Percentiles rank a stretch among this genome's conserved stretches.
phyloP scores from a whole-genome alignment of 768 basidiomycete species.

The Phaeotremella fagi region DNA sequence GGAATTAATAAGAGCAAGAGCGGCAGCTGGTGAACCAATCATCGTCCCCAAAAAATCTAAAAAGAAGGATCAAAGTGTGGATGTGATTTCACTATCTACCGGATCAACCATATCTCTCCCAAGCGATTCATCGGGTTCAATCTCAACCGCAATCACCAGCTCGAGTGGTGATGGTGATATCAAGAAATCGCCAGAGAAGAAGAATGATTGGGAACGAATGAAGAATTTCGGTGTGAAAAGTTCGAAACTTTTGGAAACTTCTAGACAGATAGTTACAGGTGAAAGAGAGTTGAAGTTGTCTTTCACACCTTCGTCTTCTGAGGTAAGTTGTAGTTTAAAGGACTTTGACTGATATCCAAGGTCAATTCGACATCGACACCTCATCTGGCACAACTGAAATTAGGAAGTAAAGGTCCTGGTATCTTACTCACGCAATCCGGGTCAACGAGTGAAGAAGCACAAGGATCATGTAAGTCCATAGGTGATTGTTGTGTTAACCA shows the following conservation, averaged over 20 bases:
- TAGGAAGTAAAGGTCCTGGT: neutral
- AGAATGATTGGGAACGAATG: neutral
- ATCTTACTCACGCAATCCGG: neutral
- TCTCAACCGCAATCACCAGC: neutral
- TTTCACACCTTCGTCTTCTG: neutral
- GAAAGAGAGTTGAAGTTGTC: constrained; percentile 7
- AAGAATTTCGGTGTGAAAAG: neutral
- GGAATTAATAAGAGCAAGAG: constrained; percentile 1
- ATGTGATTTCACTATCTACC: neutral
- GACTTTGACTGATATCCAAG: neutral
- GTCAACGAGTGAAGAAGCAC: neutral
- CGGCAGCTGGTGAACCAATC: constrained; percentile 2
- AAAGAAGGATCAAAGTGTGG: neutral
- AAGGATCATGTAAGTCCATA: neutral
- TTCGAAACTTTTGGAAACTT: constrained; percentile 4
- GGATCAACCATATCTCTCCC: neutral
- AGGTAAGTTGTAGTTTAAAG: neutral
- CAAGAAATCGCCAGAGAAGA: neutral
- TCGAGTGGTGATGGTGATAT: neutral
- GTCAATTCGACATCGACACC: too few relatives aligned
- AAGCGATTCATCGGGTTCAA: too few relatives aligned
- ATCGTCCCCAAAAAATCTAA: neutral
- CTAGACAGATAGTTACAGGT: constrained; percentile 5
- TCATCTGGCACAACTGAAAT: neutral
- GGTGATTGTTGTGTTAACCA: neutral